Percentiles rank a stretch among this genome's conserved stretches.
Conservation (phyloP, 208 protist species). For the Crithidia mellificae region DNA sequence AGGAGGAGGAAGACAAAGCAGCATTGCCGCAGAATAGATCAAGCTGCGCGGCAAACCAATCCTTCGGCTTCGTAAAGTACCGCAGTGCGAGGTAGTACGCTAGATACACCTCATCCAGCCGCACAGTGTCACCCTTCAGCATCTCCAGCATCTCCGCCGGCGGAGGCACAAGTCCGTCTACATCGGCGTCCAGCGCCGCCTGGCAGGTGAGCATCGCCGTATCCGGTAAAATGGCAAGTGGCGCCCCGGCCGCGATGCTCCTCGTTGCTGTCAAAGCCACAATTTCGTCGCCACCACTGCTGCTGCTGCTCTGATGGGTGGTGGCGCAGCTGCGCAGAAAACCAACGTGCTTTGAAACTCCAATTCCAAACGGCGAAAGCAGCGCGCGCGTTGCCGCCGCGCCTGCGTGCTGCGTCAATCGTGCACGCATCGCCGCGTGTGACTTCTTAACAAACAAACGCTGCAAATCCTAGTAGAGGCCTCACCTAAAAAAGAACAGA, state of each 20-base stretch:
- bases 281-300: not conserved
- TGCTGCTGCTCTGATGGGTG: not conserved
- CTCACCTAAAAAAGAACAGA: too few relatives aligned
- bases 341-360: slow-evolving; percentile 24
- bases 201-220: slow-evolving; percentile 32
- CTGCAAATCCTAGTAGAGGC: too few relatives aligned
- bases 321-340: not conserved
- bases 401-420: not conserved
- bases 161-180: slow-evolving; percentile 39
- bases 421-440: slow-evolving; percentile 3
- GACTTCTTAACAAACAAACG: not conserved
- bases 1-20: not conserved
- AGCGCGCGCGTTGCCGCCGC: slow-evolving; percentile 13
- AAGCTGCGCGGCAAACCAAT: slow-evolving; percentile 30
- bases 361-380: slow-evolving; percentile 32
- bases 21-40: slow-evolving; percentile 1
- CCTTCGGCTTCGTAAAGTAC: slow-evolving; percentile 13
- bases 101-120: slow-evolving; percentile 25
- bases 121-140: slow-evolving; percentile 11
- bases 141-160: slow-evolving; percentile 36
- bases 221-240: slow-evolving; percentile 32
- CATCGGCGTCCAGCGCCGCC: slow-evolving; percentile 32
- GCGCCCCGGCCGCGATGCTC: slow-evolving; percentile 4
- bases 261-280: slow-evolving; percentile 4
- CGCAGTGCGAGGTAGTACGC: slow-evolving; percentile 37